Conservation (phyloP, 352 stramenopile species). For the Phytophthora tubulina region DNA sequence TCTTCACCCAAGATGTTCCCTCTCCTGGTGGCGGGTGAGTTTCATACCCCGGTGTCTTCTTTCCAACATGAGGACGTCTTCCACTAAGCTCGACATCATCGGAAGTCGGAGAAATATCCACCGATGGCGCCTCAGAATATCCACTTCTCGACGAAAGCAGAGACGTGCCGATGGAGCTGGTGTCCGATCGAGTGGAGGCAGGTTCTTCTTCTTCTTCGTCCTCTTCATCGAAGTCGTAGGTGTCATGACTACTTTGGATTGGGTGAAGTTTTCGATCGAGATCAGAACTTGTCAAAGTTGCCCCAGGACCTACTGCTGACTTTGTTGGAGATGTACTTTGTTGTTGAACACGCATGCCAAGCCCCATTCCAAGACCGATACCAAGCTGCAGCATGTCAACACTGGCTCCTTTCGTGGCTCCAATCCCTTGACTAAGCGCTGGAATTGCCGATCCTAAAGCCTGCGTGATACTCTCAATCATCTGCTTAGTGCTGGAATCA, state of each 20-base stretch:
- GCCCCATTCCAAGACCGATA: slow-evolving; percentile 91
- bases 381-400: slow-evolving; percentile 83
- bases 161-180: slow-evolving; percentile 39
- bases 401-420: slow-evolving; percentile 25
- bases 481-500: slow-evolving; percentile 66
- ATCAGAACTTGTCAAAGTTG: slow-evolving; percentile 19
- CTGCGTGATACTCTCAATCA: slow-evolving; percentile 83
- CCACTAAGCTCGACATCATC: slow-evolving; percentile 59
- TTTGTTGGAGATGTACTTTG: slow-evolving; percentile 39
- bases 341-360: slow-evolving; percentile 79
- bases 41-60: slow-evolving; percentile 68
- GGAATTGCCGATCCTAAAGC: slow-evolving; percentile 66
- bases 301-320: slow-evolving; percentile 12
- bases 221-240: slow-evolving; percentile 19
- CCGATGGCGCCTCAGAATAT: slow-evolving; percentile 52
- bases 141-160: slow-evolving; percentile 42
- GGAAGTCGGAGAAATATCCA: slow-evolving; percentile 62
- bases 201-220: slow-evolving; percentile 38
- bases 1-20: slow-evolving; percentile 61
- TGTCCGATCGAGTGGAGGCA: slow-evolving; percentile 43
- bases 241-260: slow-evolving; percentile 8
- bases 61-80: slow-evolving; percentile 38
- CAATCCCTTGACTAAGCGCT: slow-evolving; percentile 31
- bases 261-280: slow-evolving; percentile 18
- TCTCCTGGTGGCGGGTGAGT: slow-evolving; percentile 69